Evolutionary conservation across 2,329 filamentous ascomycete genomes (phyloP).

Genomic region (Ophiostoma novo-ulmi): DNA sequence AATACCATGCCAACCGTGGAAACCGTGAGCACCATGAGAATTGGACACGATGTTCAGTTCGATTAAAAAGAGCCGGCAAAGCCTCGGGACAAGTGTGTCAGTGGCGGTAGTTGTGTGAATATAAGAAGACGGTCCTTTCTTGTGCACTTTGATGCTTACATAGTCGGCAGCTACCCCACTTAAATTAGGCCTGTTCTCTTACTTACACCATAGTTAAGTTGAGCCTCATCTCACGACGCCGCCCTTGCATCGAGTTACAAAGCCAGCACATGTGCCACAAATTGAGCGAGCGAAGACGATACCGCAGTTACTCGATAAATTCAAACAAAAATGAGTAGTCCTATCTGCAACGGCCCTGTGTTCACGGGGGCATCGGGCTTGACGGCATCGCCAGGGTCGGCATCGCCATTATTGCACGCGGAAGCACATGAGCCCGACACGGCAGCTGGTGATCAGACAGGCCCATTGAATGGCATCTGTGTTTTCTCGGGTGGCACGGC

Average conservation of each 20-base stretch:
- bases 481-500: conserved; percentile 90
- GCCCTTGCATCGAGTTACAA: neutral
- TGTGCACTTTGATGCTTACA: neutral
- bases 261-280: neutral
- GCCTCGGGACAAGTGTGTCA: neutral
- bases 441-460: neutral
- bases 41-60: neutral
- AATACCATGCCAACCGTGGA: neutral
- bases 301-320: neutral
- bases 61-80: neutral
- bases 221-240: neutral
- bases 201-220: conserved; percentile 19
- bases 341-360: neutral
- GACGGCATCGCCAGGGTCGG: conserved; percentile 16
- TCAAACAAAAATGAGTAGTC: neutral
- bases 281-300: too few relatives aligned
- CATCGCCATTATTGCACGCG: conserved; percentile 13
- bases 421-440: neutral
- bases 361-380: neutral
- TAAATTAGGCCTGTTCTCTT: conserved; percentile 14
- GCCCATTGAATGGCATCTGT: conserved; percentile 53
- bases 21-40: neutral
- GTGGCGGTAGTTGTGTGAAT: neutral
- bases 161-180: conserved; percentile 12
- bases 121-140: neutral